phyloP scores from a whole-genome alignment of 192 early-diverging fungal species.

The Helicostylum pulchrum region DNA sequence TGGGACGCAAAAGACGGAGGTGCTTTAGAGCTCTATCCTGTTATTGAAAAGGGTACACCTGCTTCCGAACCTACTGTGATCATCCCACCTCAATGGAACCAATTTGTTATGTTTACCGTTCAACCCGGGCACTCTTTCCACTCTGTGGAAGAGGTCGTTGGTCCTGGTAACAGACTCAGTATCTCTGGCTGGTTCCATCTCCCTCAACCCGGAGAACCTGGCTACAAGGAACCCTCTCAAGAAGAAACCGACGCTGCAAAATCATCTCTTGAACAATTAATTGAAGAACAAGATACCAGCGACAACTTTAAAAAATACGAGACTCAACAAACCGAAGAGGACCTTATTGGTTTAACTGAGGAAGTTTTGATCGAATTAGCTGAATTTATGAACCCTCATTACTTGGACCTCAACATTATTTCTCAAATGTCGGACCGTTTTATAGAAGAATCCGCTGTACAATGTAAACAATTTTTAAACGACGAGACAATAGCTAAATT shows the following conservation, averaged over 20 bases:
- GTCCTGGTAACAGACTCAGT: conserved; percentile 52
- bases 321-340: conserved; percentile 2
- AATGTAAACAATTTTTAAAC: conserved; percentile 58
- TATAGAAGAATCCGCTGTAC: conserved; percentile 58
- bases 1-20: conserved; percentile 65
- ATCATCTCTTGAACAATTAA: conserved; percentile 51
- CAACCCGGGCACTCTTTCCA: conserved; percentile 77
- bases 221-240: conserved; percentile 50
- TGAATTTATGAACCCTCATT: conserved; percentile 56
- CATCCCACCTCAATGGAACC: conserved; percentile 68
- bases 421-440: conserved; percentile 56
- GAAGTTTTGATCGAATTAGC: conserved; percentile 43
- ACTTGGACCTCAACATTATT: conserved; percentile 45
- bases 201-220: conserved; percentile 65
- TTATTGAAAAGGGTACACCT: conserved; percentile 56
- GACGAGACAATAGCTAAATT: conserved; percentile 37
- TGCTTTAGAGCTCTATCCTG: conserved; percentile 73
- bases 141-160: conserved; percentile 71
- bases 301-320: conserved; percentile 33
- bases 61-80: conserved; percentile 53
- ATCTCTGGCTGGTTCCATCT: conserved; percentile 81
- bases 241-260: conserved; percentile 33
- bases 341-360: conserved; percentile 24
- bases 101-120: conserved; percentile 75
- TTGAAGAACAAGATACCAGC: conserved; percentile 9